A percentile compares a stretch with the other conserved stretches of the same genome.
phyloP scores from a whole-genome alignment of 208 protist species.

The Acanthamoeba royreba region DNA sequence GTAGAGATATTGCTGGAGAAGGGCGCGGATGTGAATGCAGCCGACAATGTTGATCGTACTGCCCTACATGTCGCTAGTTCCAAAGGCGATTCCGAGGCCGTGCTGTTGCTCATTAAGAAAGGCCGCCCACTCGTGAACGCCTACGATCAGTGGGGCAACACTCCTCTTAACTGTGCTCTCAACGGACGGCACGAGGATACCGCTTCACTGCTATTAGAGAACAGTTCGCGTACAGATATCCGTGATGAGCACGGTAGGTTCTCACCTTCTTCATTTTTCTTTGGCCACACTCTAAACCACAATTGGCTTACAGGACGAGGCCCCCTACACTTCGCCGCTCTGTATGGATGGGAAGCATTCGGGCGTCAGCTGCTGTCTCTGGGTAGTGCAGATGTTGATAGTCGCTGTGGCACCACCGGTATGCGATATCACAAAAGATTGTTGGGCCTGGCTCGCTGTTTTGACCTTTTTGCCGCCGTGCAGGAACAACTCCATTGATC shows the following conservation, averaged over 20 bases:
- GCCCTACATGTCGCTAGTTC: background rate
- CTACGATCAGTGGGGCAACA: slow-evolving; percentile 10
- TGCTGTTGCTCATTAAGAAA: background rate
- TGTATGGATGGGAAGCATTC: background rate
- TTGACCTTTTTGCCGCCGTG: background rate
- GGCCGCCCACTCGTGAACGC: background rate
- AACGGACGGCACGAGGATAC: background rate
- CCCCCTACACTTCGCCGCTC: background rate
- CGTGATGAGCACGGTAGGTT: background rate
- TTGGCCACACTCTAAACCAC: background rate
- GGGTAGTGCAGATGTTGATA: background rate
- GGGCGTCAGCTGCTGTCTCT: background rate
- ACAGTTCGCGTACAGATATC: background rate
- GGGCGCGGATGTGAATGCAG: background rate
- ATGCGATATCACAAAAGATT: background rate
- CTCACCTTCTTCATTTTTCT: background rate
- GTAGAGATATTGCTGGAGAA: background rate
- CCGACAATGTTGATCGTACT: background rate
- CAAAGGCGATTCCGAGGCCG: slow-evolving; percentile 3
- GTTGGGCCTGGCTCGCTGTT: background rate
- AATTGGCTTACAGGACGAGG: background rate
- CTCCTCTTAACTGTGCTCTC: background rate
- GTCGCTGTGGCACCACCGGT: background rate
- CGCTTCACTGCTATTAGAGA: background rate
- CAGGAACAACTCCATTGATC: background rate